Evolutionary conservation across 176 grass and related monocot species (phyloP), one percentile per base, ranked within the genome.

Genomic region (Eragrostis curvula): DNA sequence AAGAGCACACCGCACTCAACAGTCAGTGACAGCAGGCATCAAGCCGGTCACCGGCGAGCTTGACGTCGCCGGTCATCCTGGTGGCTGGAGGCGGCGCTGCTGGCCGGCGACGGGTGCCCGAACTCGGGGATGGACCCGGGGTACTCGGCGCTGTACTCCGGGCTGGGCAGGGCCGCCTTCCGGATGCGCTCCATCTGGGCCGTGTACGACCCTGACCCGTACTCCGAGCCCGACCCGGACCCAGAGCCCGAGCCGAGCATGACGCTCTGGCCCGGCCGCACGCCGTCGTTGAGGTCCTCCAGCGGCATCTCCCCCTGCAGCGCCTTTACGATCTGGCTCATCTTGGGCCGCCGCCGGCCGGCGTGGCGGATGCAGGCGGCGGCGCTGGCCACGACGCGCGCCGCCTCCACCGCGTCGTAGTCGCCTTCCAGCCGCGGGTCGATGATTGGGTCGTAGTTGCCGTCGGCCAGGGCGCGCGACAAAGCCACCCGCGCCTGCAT

Each of bases 241-340:
- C 57, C 13, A 0, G 79, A 86, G 77, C 87, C 56, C 3, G 11
- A 3, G 12, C 32, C 32, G 73, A 73, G 71, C 23, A 45, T 14
- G 49, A 49, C 74, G 81, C 71, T 83, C 44, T 76, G 84, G 6
- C 69, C 83, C 8, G 75, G 85, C 52, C 85, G 36, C 75, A 49
- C 72, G 11, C 70, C 85, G 50, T 87, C 87, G 65, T 41, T 81
- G 47, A 93, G 77, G 17, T 87, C 81, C 81, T 93, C 91, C 14
- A 89, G 80, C n/a, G 70, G 68, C 28, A 87, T 81, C 14, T 40
- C 64, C 13, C 90, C 87, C 30, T 77, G 79, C 8, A 93, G 70
- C 39, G 87, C 90, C 70, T 51, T 60, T 2, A 90, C 90, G 44
- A 92, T 86, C 84, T 84, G 79, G 62, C 90, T 89, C 90, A 89